Evolutionary conservation across 1,139 yeast species (phyloP).

Genomic region (Suhomyces coccinellae): DNA sequence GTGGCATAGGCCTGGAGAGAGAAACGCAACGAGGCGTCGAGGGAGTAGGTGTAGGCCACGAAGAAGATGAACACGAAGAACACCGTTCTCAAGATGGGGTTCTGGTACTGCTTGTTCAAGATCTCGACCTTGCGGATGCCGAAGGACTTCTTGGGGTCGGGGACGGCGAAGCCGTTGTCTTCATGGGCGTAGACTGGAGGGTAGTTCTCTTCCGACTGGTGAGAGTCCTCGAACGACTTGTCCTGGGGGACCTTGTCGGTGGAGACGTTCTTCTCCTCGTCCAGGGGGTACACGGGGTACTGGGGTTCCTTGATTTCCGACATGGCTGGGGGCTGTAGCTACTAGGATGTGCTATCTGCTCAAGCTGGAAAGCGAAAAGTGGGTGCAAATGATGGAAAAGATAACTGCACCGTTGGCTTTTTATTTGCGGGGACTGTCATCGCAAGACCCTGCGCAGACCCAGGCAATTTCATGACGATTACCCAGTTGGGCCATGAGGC

Average conservation of each 20-base stretch:
- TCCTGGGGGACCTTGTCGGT: neutral
- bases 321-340: too few relatives aligned
- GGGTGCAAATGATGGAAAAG: neutral
- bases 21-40: conserved; percentile 56
- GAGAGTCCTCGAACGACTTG: neutral
- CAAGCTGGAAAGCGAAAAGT: too few relatives aligned
- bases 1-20: conserved; percentile 57
- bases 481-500: too few relatives aligned
- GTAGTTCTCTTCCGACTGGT: neutral
- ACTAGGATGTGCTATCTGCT: too few relatives aligned
- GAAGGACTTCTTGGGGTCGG: conserved; percentile 23
- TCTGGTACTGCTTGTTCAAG: conserved; percentile 33
- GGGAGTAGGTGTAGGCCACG: conserved; percentile 66
- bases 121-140: conserved; percentile 46
- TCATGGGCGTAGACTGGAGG: neutral
- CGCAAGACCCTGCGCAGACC: neutral
- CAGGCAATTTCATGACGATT: neutral
- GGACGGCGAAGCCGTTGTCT: neutral
- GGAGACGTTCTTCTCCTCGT: neutral
- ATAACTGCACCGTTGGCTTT: neutral
- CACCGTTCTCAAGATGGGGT: conserved; percentile 25
- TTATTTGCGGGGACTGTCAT: neutral
- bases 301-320: neutral
- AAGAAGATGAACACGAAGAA: conserved; percentile 55
- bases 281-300: neutral